A percentile compares a stretch with the other conserved stretches of the same genome.
Conservation (phyloP, 1,284 basidiomycete genomes). For the Cryptococcus amylolentus region DNA sequence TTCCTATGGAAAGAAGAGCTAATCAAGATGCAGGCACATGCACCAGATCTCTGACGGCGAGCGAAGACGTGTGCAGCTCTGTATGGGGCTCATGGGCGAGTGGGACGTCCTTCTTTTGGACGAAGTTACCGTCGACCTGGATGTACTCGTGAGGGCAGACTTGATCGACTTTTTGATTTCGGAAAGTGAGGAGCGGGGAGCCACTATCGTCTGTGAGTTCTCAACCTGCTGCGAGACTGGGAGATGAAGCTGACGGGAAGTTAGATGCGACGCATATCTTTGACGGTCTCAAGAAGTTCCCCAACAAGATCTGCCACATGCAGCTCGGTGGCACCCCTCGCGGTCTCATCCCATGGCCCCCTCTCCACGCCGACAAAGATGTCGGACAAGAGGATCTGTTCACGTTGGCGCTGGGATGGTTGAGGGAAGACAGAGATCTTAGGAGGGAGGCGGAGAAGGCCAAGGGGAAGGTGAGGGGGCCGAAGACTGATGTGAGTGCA, state of each 20-base stretch:
- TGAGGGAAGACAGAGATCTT: conserved; percentile 71
- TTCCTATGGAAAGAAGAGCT: background rate
- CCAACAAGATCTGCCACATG: conserved; percentile 86
- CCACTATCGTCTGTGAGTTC: conserved; percentile 81
- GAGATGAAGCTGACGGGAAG: background rate
- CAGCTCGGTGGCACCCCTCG: conserved; percentile 66
- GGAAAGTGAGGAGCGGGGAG: conserved; percentile 75
- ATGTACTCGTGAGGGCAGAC: conserved; percentile 90
- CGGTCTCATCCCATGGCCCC: conserved; percentile 66
- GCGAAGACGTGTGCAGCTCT: conserved; percentile 86
- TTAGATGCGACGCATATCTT: conserved; percentile 90
- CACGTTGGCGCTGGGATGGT: conserved; percentile 72
- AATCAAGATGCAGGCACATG: conserved; percentile 46
- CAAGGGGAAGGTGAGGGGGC: conserved; percentile 64
- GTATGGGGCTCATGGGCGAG: conserved; percentile 92
- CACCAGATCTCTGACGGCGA: conserved; percentile 88
- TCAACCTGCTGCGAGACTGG: background rate
- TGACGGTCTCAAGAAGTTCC: conserved; percentile 80
- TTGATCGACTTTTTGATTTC: conserved; percentile 80
- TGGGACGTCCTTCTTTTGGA: conserved; percentile 94
- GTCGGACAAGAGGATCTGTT: conserved; percentile 57
- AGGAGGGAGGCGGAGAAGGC: conserved; percentile 58
- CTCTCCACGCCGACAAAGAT: conserved; percentile 20
- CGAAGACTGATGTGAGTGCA: conserved; percentile 59
- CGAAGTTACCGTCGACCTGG: conserved; percentile 98